Percentiles rank a stretch among this genome's conserved stretches.
Evolutionary conservation across 371 early-diverging fungal species (phyloP).

Genomic region (Mortierella sp.): DNA sequence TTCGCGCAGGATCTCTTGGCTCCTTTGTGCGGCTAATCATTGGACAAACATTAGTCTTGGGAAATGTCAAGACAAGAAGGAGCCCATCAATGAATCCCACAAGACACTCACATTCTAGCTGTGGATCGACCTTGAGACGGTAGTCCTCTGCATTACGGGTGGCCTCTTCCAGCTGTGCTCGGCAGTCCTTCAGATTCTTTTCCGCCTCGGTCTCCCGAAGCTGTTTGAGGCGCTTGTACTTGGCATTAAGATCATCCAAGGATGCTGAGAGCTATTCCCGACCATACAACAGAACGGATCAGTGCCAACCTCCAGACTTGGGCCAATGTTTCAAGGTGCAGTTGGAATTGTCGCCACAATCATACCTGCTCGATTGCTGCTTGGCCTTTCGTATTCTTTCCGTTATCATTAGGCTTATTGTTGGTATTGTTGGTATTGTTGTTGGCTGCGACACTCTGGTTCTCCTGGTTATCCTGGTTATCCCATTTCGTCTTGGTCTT

Average conservation of each 20-base stretch:
- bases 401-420: constrained; percentile 2
- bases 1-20: constrained; percentile 33
- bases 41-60: not conserved
- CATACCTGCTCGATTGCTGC: constrained; percentile 19
- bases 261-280: constrained; percentile 26
- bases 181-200: constrained; percentile 31
- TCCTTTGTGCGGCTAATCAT: constrained; percentile 26
- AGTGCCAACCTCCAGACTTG: too few relatives aligned
- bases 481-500: constrained; percentile 5
- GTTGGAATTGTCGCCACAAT: too few relatives aligned
- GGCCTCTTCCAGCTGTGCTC: constrained; percentile 29
- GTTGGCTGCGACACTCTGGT: not conserved
- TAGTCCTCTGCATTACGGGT: constrained; percentile 37
- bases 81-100: too few relatives aligned
- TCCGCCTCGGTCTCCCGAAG: constrained; percentile 46
- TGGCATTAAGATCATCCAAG: constrained; percentile 27
- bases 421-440: not conserved
- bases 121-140: constrained; percentile 38
- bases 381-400: not conserved
- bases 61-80: not conserved
- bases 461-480: constrained; percentile 26
- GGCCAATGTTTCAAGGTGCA: too few relatives aligned
- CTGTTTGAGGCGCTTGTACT: constrained; percentile 31
- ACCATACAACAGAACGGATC: too few relatives aligned
- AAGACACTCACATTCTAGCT: constrained; percentile 31